Evolutionary conservation across 192 early-diverging fungal genomes (phyloP).

Genomic region (Backusella circina): DNA sequence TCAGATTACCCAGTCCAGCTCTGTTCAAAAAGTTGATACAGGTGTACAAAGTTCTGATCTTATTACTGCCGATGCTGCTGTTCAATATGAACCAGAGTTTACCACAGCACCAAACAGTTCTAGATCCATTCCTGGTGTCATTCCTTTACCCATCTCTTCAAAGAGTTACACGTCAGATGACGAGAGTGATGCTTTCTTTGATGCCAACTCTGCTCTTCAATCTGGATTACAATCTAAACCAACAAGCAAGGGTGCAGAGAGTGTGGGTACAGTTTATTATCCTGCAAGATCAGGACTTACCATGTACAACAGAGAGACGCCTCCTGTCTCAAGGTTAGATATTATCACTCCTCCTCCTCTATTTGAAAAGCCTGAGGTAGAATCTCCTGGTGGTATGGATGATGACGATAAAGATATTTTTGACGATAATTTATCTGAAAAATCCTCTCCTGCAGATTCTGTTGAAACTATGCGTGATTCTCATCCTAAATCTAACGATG

Average conservation of each 20-base stretch:
- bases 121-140: background rate
- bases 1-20: background rate
- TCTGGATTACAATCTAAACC: constrained; percentile 3
- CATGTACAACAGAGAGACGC: background rate
- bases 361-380: background rate
- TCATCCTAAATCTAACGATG: background rate
- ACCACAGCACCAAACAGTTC: background rate
- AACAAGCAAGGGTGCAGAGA: background rate
- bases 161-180: background rate
- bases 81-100: constrained; percentile 2
- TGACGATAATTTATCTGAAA: background rate
- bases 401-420: background rate
- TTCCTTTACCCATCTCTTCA: background rate
- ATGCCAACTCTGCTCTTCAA: constrained; percentile 2
- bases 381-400: background rate
- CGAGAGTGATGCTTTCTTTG: constrained; percentile 7
- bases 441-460: background rate
- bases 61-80: background rate
- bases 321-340: background rate
- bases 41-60: constrained; percentile 1
- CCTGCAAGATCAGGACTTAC: background rate
- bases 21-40: background rate
- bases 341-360: background rate
- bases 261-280: background rate
- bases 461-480: background rate